Evolutionary conservation across 2,329 filamentous ascomycete genomes (phyloP).

Genomic region (Aureobasidium subglaciale): DNA sequence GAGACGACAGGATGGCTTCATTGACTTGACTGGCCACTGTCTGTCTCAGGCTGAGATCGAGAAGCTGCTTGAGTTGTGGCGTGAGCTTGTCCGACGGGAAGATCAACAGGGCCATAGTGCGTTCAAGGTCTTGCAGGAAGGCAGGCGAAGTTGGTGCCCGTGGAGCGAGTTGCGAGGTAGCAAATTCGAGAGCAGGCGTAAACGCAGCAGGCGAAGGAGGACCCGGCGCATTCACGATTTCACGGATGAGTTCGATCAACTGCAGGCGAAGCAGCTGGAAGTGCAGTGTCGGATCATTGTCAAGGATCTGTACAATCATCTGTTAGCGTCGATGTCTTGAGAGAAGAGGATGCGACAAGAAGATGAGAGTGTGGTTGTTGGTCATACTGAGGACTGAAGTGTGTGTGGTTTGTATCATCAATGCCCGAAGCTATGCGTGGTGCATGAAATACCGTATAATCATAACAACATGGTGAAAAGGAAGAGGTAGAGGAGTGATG

Average conservation of each 20-base stretch:
- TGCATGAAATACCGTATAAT: conserved; percentile 99
- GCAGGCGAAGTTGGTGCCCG: conserved; percentile 73
- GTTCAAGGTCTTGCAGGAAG: conserved; percentile 81
- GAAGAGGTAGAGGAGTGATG: conserved; percentile 8
- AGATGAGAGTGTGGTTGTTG: conserved; percentile 22
- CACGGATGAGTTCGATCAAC: conserved; percentile 84
- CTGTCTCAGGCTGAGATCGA: conserved; percentile 72
- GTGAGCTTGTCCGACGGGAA: conserved; percentile 76
- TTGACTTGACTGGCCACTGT: conserved; percentile 86
- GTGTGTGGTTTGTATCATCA: conserved; percentile 80
- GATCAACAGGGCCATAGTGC: conserved; percentile 86
- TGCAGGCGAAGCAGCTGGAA: conserved; percentile 87
- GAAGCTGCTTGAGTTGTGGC: conserved; percentile 64
- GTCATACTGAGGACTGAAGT: conserved; percentile 88
- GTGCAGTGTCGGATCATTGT: conserved; percentile 73
- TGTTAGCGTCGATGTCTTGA: conserved; percentile 14
- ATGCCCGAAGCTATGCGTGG: conserved; percentile 89
- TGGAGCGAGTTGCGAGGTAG: conserved; percentile 77
- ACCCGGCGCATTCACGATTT: conserved; percentile 39
- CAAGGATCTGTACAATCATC: conserved; percentile 61
- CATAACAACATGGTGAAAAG: conserved; percentile 53
- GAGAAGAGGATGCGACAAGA: not conserved
- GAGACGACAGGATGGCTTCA: conserved; percentile 70
- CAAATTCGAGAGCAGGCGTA: conserved; percentile 74
- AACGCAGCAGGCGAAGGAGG: conserved; percentile 61